Conservation (phyloP, 176 grass and related monocot species). For the Triticum aestivum region DNA sequence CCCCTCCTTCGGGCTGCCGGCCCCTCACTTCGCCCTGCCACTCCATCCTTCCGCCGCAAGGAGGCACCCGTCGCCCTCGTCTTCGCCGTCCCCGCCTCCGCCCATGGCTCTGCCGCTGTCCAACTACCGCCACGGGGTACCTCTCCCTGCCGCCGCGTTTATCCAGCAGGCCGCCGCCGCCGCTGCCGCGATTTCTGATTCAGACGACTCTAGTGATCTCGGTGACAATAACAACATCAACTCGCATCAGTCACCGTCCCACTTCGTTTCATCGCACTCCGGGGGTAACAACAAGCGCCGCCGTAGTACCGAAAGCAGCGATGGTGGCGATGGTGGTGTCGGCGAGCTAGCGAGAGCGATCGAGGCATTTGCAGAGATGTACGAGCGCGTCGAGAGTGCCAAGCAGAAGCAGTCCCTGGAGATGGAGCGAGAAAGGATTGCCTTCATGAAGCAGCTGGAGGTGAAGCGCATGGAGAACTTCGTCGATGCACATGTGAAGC, state of each 20-base stretch:
- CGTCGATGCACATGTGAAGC: slow-evolving; percentile 75
- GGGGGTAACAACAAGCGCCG: slow-evolving; percentile 28
- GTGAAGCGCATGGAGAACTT: slow-evolving; percentile 92
- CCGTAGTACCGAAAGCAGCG: slow-evolving; percentile 2
- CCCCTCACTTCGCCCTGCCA: background rate
- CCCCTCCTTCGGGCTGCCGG: background rate
- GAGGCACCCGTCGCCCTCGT: slow-evolving; percentile 25
- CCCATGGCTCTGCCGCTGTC: slow-evolving; percentile 49
- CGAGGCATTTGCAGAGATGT: slow-evolving; percentile 79
- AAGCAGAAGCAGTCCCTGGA: slow-evolving; percentile 79
- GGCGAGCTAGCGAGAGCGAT: slow-evolving; percentile 71
- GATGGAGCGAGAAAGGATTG: slow-evolving; percentile 76
- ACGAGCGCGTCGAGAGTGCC: slow-evolving; percentile 75
- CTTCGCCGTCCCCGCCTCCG: slow-evolving; percentile 35
- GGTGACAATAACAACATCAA: background rate
- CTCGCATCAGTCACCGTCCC: slow-evolving; percentile 27
- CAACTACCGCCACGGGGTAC: slow-evolving; percentile 17
- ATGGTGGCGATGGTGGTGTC: slow-evolving; percentile 43
- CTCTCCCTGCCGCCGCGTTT: slow-evolving; percentile 41
- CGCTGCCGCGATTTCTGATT: slow-evolving; percentile 32
- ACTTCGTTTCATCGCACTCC: slow-evolving; percentile 53
- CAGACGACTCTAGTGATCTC: slow-evolving; percentile 36
- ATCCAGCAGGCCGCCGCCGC: slow-evolving; percentile 47
- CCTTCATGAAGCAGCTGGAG: slow-evolving; percentile 79
- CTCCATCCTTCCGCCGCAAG: background rate